Evolutionary conservation across 306 rosid genomes (phyloP).

Genomic region (Quercus ilex): DNA sequence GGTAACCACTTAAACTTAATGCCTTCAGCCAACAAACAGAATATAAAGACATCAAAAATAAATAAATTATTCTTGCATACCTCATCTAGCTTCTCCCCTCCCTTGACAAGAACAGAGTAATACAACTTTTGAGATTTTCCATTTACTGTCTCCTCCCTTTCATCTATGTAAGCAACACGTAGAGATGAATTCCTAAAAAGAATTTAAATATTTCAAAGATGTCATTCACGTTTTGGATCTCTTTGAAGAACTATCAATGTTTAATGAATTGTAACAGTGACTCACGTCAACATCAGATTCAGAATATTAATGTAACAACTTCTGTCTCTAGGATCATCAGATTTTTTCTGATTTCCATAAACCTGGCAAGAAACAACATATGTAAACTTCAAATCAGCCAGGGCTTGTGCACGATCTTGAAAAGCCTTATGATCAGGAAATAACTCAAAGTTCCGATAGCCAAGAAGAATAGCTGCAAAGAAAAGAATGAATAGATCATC

Average conservation of each 20-base stretch:
- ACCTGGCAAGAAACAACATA: constrained; percentile 95
- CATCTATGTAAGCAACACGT: constrained; percentile 94
- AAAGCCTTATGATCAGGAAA: constrained; percentile 23
- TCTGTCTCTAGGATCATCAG: constrained; percentile 46
- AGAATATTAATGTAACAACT: constrained; percentile 63
- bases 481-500: constrained; percentile 17
- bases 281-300: constrained; percentile 81
- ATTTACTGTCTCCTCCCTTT: constrained; percentile 50
- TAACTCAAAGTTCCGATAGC: constrained; percentile 28
- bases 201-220: constrained; percentile 25
- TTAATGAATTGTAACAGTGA: constrained; percentile 23
- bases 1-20: not conserved
- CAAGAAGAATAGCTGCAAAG: constrained; percentile 48
- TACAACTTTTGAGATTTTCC: constrained; percentile 48
- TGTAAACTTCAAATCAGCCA: constrained; percentile 88
- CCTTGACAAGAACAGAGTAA: constrained; percentile 93
- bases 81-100: constrained; percentile 90
- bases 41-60: not conserved
- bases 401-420: constrained; percentile 56
- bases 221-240: constrained; percentile 10
- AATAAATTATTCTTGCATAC: constrained; percentile 37
- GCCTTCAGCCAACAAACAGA: not conserved
- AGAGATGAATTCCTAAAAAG: constrained; percentile 66
- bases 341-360: constrained; percentile 76
- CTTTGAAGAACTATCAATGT: not conserved